Conservation (phyloP, 805 yeast genomes). For the Hanseniaspora clermontiae region DNA sequence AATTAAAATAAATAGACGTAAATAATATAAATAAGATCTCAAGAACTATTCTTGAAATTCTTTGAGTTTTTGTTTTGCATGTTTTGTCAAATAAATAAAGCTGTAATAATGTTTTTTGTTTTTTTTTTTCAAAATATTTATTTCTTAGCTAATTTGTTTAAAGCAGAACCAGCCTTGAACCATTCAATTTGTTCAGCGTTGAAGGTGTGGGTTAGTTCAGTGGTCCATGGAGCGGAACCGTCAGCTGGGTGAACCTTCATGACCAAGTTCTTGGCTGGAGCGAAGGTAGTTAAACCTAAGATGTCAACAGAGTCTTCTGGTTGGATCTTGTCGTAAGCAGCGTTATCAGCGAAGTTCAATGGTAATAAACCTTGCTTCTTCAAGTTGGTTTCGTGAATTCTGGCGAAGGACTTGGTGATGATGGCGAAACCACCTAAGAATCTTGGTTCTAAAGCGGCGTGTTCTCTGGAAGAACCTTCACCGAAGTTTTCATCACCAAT, state of each 20-base stretch:
- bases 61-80: not conserved
- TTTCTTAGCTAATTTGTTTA: constrained; percentile 72
- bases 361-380: constrained; percentile 99
- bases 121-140: not conserved
- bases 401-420: constrained; percentile 93
- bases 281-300: constrained; percentile 65
- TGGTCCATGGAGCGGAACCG: constrained; percentile 67
- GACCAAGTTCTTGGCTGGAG: constrained; percentile 85
- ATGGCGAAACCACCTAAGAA: constrained; percentile 97
- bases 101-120: not conserved
- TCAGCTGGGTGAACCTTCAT: constrained; percentile 60
- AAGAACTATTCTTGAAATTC: not conserved
- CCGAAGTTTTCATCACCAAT: constrained; percentile 98
- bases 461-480: constrained; percentile 99
- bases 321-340: constrained; percentile 86
- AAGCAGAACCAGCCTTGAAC: constrained; percentile 98
- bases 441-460: constrained; percentile 99
- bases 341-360: constrained; percentile 78
- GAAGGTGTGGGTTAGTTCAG: constrained; percentile 91
- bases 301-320: constrained; percentile 84
- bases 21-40: not conserved
- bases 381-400: constrained; percentile 98
- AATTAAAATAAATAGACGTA: not conserved
- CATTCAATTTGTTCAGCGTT: constrained; percentile 94
- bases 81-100: not conserved